phyloP scores from a whole-genome alignment of 306 rosid species.

The Astragalus membranaceus region DNA sequence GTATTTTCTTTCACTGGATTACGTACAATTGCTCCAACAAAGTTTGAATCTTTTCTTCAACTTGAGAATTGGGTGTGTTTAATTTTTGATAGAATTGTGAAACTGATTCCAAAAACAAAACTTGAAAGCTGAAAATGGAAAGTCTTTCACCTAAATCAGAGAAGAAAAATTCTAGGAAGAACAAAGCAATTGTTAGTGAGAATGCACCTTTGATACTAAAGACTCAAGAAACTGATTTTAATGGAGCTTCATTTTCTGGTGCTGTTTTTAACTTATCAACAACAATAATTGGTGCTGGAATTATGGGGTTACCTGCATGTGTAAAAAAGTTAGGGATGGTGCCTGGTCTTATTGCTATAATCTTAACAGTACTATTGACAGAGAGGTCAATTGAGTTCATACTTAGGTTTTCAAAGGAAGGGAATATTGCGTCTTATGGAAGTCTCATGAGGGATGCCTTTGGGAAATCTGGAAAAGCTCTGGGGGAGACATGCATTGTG shows the following conservation, averaged over 20 bases:
- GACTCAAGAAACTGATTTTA: conserved; percentile 32
- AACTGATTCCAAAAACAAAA: conserved; percentile 5
- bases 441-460: conserved; percentile 63
- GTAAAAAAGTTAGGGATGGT: conserved; percentile 66
- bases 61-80: conserved; percentile 15
- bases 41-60: conserved; percentile 16
- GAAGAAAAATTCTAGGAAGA: conserved; percentile 36
- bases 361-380: conserved; percentile 59
- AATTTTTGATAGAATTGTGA: not conserved
- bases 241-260: conserved; percentile 80
- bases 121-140: conserved; percentile 38
- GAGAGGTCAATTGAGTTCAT: conserved; percentile 59
- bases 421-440: conserved; percentile 54
- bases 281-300: conserved; percentile 81
- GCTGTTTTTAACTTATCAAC: conserved; percentile 85
- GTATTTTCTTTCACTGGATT: not conserved
- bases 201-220: conserved; percentile 63
- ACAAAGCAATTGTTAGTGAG: conserved; percentile 39
- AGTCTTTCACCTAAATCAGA: conserved; percentile 28
- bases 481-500: conserved; percentile 46
- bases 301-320: conserved; percentile 83
- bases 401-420: conserved; percentile 57
- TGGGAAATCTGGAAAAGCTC: conserved; percentile 58
- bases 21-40: not conserved
- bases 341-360: conserved; percentile 62